Percentiles rank a stretch among this genome's conserved stretches.
phyloP scores from a whole-genome alignment of 1,284 basidiomycete genomes.

The Papiliotrema terrestris region DNA sequence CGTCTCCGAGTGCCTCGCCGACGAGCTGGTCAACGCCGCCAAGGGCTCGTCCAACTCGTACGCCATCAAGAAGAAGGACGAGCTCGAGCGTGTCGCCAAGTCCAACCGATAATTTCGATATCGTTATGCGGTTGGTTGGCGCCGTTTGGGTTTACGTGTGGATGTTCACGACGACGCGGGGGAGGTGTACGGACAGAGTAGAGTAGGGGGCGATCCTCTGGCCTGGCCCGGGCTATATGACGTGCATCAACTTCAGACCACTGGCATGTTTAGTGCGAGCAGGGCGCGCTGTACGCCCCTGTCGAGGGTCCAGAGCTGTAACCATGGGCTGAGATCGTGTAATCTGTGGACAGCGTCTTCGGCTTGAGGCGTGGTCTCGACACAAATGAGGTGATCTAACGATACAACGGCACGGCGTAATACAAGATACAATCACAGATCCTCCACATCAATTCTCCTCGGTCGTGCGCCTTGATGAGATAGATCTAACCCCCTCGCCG shows the following conservation, averaged over 20 bases:
- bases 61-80: slow-evolving; percentile 75
- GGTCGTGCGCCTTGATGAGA: no score
- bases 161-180: neutral
- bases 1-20: slow-evolving; percentile 96
- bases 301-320: no score
- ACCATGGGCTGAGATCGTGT: no score
- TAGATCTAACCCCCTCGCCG: neutral
- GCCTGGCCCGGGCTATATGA: slow-evolving; percentile 10
- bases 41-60: slow-evolving; percentile 99
- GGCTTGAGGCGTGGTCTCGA: no score
- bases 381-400: no score
- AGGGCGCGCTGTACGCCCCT: no score
- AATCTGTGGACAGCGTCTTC: no score
- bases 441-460: no score
- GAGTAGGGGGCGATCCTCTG: slow-evolving; percentile 7
- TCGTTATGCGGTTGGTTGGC: slow-evolving; percentile 9
- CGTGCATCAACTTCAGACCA: slow-evolving; percentile 7
- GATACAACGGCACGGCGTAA: no score
- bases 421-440: no score
- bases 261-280: neutral
- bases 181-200: neutral
- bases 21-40: slow-evolving; percentile 99
- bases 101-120: slow-evolving; percentile 78
- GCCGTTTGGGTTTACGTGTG: slow-evolving; percentile 6
- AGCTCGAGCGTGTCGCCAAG: slow-evolving; percentile 98